Evolutionary conservation across 371 early-diverging fungal species (phyloP).

Genomic region (Lichtheimia ramosa): DNA sequence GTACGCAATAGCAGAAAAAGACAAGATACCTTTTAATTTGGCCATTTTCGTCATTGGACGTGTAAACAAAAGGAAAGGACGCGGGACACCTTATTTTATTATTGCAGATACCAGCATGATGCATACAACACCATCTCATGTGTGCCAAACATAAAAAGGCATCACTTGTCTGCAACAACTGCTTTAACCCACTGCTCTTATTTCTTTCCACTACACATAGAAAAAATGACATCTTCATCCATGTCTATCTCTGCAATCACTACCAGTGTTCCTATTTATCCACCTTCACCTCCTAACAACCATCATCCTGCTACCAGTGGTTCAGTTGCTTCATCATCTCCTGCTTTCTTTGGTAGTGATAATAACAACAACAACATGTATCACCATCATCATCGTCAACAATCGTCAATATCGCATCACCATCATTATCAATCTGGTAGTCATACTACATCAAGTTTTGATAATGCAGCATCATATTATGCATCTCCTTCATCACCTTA

Average conservation of each 20-base stretch:
- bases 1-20: no score
- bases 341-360: background rate
- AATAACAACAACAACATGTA: background rate
- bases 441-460: background rate
- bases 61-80: background rate
- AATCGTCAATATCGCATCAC: background rate
- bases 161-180: background rate
- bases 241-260: constrained; percentile 46
- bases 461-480: constrained; percentile 6
- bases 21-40: constrained; percentile 1
- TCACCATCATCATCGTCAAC: background rate
- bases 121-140: background rate
- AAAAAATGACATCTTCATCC: constrained; percentile 8
- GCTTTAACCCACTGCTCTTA: background rate
- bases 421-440: constrained; percentile 6
- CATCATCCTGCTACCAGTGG: constrained; percentile 13
- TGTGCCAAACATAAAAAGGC: background rate
- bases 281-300: constrained; percentile 19
- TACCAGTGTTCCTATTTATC: constrained; percentile 14
- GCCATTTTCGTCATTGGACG: constrained; percentile 4
- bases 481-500: constrained; percentile 33
- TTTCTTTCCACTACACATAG: background rate
- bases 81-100: no score
- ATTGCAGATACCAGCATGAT: no score
- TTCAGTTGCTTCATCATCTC: background rate